These are phyloP conservation scores for Kluyveromyces sp. DNA, from an alignment of 1,139 yeast species.

Conservation along the genomic window DNA sequence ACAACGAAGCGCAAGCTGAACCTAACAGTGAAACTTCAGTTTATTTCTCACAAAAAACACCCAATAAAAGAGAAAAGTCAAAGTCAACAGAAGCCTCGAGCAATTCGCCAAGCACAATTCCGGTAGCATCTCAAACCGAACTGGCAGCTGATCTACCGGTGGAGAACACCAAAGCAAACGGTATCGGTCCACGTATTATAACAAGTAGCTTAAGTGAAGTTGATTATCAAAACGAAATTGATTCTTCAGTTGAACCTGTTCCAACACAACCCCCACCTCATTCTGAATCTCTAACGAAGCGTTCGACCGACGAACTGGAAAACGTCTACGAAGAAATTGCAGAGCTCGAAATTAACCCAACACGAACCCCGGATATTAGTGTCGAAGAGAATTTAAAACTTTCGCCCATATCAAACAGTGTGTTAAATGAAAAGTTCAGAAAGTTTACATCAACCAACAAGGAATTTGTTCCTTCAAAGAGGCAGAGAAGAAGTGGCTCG, in stretches of 20 bases:
- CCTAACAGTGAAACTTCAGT: neutral
- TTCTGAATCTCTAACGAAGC: too few species aligned
- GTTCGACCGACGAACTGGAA: conserved; percentile 1
- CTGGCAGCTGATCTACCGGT: too few species aligned
- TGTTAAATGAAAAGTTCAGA: neutral
- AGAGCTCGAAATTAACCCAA: neutral
- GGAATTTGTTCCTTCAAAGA: neutral
- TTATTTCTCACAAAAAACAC: neutral
- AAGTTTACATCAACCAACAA: neutral
- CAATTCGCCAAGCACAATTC: too few species aligned
- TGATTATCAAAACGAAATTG: neutral
- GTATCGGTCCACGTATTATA: neutral
- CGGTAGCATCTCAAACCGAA: too few species aligned
- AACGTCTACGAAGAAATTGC: conserved; percentile 1
- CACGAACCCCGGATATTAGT: neutral
- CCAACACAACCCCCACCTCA: neutral
- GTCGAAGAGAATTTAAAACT: neutral
- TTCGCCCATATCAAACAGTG: neutral
- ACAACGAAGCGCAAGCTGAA: too few species aligned
- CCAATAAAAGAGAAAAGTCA: neutral
- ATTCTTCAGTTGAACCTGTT: neutral
- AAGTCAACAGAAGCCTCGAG: too few species aligned
- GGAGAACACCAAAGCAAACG: neutral
- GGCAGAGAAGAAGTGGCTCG: neutral
- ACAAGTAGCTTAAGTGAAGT: neutral